Base-by-base conservation (phyloP, 352 stramenopile genomes). In the Phytophthora sp. region DNA sequence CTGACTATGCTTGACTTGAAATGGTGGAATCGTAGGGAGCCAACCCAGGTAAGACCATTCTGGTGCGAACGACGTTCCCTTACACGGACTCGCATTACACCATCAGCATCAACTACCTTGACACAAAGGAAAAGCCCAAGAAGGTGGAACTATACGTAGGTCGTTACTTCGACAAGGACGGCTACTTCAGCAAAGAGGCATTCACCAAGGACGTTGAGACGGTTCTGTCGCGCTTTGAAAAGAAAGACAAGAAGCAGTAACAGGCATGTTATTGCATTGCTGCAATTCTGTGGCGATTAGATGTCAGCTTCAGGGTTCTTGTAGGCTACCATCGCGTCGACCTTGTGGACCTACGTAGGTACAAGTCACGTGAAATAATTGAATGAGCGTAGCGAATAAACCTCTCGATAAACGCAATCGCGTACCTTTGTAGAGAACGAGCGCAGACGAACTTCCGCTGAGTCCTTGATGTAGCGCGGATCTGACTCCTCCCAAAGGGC, bases 241-340 rank as follows among this genome's bases (percentile, higher is more conserved):
- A 82, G 51, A 74, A 75, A 53, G 90, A 93, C 67, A 89, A 87
- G 58, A 80, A 89, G 63, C 91, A 90, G 71, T 77, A 72, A 67
- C 51, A 69, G 63, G 69, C 38, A 58, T 54, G 45, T 20, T 54
- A 29, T 46, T 74, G 53, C 42, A 54, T 46, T 26, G 27, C 31
- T 67, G 41, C 47, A 63, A 50, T 50, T 51, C 49, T 58, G 54
- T 41, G 35, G 54, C 54, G 41, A 46, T 77, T 84, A 91, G 54
- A 93, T 79, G 65, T 96, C 82, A 39, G 72, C 71, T 68, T 96
- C 85, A 33, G 88, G 86, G 55, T 96, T 92, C 73, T 98, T 98
- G 84, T 99, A 99, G 26, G 97, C 92, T 50, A 99, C 98, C 79
- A 98, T 97, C 9, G 96, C 97, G 63, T 99, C 96, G 31, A 99